Evolutionary conservation across 2,329 filamentous ascomycete species (phyloP), one percentile per base, ranked within the genome.

Genomic region (Botrytis paeoniae): DNA sequence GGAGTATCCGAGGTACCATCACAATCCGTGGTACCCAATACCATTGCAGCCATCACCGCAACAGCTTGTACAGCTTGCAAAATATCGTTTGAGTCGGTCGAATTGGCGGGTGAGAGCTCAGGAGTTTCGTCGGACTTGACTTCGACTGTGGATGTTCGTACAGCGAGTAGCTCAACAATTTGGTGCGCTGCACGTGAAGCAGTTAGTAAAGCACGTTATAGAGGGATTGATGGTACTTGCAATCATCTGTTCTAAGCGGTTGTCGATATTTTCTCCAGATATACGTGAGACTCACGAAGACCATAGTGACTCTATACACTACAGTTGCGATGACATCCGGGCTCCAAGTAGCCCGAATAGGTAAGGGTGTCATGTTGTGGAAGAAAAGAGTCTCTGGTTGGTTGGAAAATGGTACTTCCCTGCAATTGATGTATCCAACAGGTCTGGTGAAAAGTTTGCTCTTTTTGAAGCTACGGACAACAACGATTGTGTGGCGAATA

Each of bases 241-340:
- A 25, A 32, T 66, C 63, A 25, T 66, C 16, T 51, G 43, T 29
- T 66, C 43, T 29, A 14, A 37, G 43, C 10, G 63, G 63, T n/a
- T 66, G 64, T 66, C 64, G 25, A 29, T 54, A 66, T 39, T 65
- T 73, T 35, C 41, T 71, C 73, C 73, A 74, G 29, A 69, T 69
- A 54, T 73, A 73, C 16, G 57, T n/a, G 9, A 74, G 68, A 41
- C 71, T 61, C 10, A 71, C 68, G 39, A 71, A 25, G 57, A 70
- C 43, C 74, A 75, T 75, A 51, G 62, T 59, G 20, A 62, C 29
- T 64, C 69, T 73, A 57, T 74, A 75, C 3, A 70, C 41, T 14
- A 74, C 64, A 22, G 63, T 70, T 39, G 64, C 69, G 25, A 75
- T 74, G 60, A 74, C 35, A 54, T 71, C 62, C 3, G 74, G 74